These are phyloP conservation scores for Vitis rotundifolia DNA, from an alignment of 164 flowering plant species.

Conservation along the genomic window DNA sequence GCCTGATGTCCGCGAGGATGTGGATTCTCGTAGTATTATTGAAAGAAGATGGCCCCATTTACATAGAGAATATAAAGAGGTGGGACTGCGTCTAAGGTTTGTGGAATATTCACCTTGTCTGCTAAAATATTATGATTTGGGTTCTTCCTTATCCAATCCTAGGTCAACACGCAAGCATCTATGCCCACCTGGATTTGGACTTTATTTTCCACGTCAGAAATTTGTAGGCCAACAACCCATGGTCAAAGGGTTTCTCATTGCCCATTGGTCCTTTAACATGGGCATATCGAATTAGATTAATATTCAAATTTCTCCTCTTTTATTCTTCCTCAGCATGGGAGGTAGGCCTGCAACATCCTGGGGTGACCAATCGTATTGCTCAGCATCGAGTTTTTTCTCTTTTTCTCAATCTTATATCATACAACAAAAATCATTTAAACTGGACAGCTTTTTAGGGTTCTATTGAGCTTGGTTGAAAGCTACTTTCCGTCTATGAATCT, in stretches of 20 bases:
- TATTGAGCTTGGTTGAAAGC: no score
- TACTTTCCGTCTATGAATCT: no score
- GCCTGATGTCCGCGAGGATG: conserved; percentile 20
- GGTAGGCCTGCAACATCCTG: no score
- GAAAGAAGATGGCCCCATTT: conserved; percentile 10
- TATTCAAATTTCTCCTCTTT: no score
- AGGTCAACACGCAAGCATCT: conserved; percentile 22
- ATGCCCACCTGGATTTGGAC: conserved; percentile 3
- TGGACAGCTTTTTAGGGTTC: no score
- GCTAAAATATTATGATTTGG: conserved; percentile 18
- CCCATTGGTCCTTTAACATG: not conserved
- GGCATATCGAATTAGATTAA: no score
- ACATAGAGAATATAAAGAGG: conserved; percentile 20
- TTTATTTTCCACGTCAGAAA: conserved; percentile 15
- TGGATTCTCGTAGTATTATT: conserved; percentile 28
- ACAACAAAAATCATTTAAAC: no score
- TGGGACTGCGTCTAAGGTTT: conserved; percentile 14
- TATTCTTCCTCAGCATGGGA: no score
- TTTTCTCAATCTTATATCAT: no score
- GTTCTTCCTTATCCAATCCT: conserved; percentile 37
- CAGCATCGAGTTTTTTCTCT: no score
- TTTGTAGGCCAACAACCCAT: not conserved
- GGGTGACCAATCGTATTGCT: no score
- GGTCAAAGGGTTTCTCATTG: not conserved
- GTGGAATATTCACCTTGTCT: conserved; percentile 34